These are phyloP conservation scores for Rubroboletus satanas DNA, from an alignment of 768 basidiomycete species.

Conservation along the genomic window DNA sequence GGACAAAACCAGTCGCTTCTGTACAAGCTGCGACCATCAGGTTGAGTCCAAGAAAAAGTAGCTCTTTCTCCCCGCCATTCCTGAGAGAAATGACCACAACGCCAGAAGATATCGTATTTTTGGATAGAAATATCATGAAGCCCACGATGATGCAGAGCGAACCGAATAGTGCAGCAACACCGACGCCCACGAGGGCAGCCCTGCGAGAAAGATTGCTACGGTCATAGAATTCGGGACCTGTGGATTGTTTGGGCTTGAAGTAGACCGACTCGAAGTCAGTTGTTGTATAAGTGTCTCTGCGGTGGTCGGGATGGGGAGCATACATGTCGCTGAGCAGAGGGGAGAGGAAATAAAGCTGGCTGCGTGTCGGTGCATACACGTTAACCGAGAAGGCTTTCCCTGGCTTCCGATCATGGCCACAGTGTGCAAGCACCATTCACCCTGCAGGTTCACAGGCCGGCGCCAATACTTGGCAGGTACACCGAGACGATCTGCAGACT, in stretches of 20 bases:
- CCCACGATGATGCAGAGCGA: slow-evolving; percentile 23
- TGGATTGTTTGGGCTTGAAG: slow-evolving; percentile 18
- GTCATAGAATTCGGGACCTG: slow-evolving; percentile 28
- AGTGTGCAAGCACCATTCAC: neutral
- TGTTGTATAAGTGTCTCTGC: slow-evolving; percentile 8
- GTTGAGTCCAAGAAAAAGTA: slow-evolving; percentile 25
- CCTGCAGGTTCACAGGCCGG: neutral
- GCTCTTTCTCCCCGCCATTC: slow-evolving; percentile 15
- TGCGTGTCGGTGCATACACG: neutral
- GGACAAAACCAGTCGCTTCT: slow-evolving; percentile 28
- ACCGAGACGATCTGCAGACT: neutral
- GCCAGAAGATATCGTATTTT: slow-evolving; percentile 23
- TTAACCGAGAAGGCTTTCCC: neutral
- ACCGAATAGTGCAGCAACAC: slow-evolving; percentile 21
- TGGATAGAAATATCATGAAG: slow-evolving; percentile 19
- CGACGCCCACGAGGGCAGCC: slow-evolving; percentile 24
- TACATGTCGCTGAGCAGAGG: slow-evolving; percentile 6
- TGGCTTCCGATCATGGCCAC: slow-evolving; percentile 3
- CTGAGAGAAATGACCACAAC: slow-evolving; percentile 19
- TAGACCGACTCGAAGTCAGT: slow-evolving; percentile 22
- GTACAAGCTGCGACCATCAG: slow-evolving; percentile 27
- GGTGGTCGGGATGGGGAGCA: neutral
- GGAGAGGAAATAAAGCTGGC: neutral
- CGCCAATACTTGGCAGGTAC: neutral
- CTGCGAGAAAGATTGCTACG: slow-evolving; percentile 24